These are phyloP conservation scores for Penicillium verhagenii DNA, from an alignment of 495 filamentous ascomycete species.

Conservation along the genomic window DNA sequence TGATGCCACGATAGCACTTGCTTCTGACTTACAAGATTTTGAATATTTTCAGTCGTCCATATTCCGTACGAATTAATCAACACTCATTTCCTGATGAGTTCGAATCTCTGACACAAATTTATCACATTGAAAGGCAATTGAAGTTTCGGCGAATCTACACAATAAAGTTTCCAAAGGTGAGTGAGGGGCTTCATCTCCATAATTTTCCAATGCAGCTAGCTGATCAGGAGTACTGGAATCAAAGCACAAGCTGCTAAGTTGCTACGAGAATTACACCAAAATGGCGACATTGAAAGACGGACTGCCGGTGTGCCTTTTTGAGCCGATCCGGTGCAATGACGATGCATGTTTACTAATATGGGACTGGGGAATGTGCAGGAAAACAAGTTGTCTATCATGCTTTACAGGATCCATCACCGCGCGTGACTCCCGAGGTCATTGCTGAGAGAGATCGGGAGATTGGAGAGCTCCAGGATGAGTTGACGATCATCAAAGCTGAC, in stretches of 20 bases:
- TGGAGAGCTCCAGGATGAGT: conserved; percentile 45
- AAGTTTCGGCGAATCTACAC: conserved; percentile 65
- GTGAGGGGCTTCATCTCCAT: not conserved
- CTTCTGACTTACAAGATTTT: too few relatives aligned
- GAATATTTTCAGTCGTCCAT: conserved; percentile 49
- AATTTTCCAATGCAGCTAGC: not conserved
- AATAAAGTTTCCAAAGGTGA: conserved; percentile 65
- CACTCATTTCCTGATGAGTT: not conserved
- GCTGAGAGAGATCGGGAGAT: conserved; percentile 51
- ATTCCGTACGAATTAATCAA: conserved; percentile 45
- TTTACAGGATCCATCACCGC: conserved; percentile 50
- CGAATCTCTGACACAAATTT: not conserved
- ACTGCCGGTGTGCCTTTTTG: conserved; percentile 44
- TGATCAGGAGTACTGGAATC: conserved; percentile 31
- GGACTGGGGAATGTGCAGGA: conserved; percentile 31
- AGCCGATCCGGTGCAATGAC: not conserved
- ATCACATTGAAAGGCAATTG: conserved; percentile 57
- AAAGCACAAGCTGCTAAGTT: conserved; percentile 53
- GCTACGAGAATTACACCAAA: conserved; percentile 62
- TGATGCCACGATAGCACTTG: not conserved
- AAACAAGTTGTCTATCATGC: conserved; percentile 66
- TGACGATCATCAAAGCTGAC: conserved; percentile 44
- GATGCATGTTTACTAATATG: not conserved
- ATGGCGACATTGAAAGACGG: conserved; percentile 56
- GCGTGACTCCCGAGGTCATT: conserved; percentile 43